Percentiles rank a stretch among this genome's conserved stretches.
Conservation (phyloP, 2,329 filamentous ascomycete genomes). For the Phialophora expanda region DNA sequence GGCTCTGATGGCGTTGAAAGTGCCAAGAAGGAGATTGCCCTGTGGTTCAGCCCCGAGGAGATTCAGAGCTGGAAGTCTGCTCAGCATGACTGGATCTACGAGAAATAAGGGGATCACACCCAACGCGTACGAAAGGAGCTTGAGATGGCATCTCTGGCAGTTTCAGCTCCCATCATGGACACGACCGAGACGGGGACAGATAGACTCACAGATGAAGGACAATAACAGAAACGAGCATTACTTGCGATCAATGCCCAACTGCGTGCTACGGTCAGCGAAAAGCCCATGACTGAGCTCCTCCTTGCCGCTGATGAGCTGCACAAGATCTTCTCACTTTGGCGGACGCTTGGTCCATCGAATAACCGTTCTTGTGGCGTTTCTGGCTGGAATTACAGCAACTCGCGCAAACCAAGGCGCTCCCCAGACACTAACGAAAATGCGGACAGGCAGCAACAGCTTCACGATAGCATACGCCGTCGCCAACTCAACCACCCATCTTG, state of each 20-base stretch:
- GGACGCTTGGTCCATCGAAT: conserved; percentile 41
- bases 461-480: conserved; percentile 90
- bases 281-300: conserved; percentile 34
- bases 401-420: conserved; percentile 91
- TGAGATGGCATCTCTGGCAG: neutral
- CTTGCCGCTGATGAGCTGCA: neutral
- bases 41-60: conserved; percentile 95
- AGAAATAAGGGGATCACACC: conserved; percentile 59
- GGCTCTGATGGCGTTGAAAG: conserved; percentile 98
- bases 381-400: conserved; percentile 60
- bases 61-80: conserved; percentile 82
- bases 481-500: conserved; percentile 67
- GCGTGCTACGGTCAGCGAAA: neutral
- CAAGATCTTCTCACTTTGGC: neutral
- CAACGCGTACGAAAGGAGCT: neutral
- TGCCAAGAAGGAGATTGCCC: conserved; percentile 98
- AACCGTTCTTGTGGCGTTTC: conserved; percentile 47
- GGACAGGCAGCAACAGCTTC: conserved; percentile 78
- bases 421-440: conserved; percentile 81
- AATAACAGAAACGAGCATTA: conserved; percentile 13
- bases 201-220: conserved; percentile 17
- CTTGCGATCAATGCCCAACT: neutral
- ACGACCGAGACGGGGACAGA: conserved; percentile 8
- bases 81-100: conserved; percentile 94
- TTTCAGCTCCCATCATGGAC: conserved; percentile 9